Evolutionary conservation across 2,329 filamentous ascomycete species (phyloP).

Genomic region (Neoascochyta sp.): DNA sequence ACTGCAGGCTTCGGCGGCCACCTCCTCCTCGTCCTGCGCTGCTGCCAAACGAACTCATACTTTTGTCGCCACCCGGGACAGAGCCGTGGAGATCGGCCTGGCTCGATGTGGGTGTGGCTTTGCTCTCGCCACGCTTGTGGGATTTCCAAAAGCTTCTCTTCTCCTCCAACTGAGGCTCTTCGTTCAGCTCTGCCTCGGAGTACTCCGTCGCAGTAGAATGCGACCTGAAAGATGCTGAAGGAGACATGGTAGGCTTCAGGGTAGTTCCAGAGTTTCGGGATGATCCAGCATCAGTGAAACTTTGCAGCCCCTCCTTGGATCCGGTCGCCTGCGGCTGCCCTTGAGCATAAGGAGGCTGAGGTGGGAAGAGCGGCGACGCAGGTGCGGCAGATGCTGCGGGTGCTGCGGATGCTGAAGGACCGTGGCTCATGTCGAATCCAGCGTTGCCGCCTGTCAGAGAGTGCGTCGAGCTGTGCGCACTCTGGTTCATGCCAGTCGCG

Average conservation of each 20-base stretch:
- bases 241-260: constrained; percentile 66
- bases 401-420: no score
- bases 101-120: constrained; percentile 35
- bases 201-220: constrained; percentile 67
- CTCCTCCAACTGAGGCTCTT: constrained; percentile 50
- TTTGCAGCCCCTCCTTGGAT: constrained; percentile 25
- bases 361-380: constrained; percentile 33
- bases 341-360: constrained; percentile 26
- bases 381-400: constrained; percentile 10
- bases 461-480: constrained; percentile 83
- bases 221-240: constrained; percentile 72
- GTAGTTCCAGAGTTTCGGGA: constrained; percentile 48
- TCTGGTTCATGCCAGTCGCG: constrained; percentile 73
- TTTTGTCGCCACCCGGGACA: constrained; percentile 37
- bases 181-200: constrained; percentile 72
- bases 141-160: constrained; percentile 73
- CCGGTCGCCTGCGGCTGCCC: constrained; percentile 24
- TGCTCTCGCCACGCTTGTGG: constrained; percentile 41
- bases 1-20: constrained; percentile 32
- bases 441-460: constrained; percentile 56
- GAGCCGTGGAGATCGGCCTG: constrained; percentile 37
- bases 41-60: constrained; percentile 40
- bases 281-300: constrained; percentile 37
- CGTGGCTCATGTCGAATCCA: constrained; percentile 11
- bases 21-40: constrained; percentile 26